Evolutionary conservation across 2,329 filamentous ascomycete species (phyloP).

Genomic region (Ophiostoma ips): DNA sequence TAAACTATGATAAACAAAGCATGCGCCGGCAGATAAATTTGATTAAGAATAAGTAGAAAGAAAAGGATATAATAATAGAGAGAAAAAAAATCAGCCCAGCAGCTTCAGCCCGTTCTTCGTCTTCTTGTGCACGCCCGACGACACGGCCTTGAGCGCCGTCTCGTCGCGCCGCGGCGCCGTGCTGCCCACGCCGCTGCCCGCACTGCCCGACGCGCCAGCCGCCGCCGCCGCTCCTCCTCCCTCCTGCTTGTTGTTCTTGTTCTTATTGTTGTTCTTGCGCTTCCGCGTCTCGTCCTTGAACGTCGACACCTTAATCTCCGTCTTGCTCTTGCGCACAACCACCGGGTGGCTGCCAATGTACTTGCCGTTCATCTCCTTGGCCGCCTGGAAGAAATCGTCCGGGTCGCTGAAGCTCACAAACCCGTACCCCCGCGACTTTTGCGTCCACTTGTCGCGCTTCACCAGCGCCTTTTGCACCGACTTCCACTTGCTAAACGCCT

Average conservation of each 20-base stretch:
- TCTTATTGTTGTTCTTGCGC: slow-evolving; percentile 24
- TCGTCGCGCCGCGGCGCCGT: slow-evolving; percentile 26
- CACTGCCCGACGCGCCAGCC: slow-evolving; percentile 18
- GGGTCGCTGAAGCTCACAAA: slow-evolving; percentile 94
- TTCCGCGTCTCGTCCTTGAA: slow-evolving; percentile 40
- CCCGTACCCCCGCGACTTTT: slow-evolving; percentile 90
- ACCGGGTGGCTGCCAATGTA: slow-evolving; percentile 98
- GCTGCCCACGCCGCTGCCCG: slow-evolving; percentile 19
- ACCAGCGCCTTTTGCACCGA: slow-evolving; percentile 89
- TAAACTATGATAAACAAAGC: too few species aligned
- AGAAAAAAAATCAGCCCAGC: slow-evolving; percentile 33
- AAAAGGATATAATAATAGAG: background rate
- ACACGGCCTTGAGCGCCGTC: slow-evolving; percentile 35
- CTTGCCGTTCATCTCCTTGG: slow-evolving; percentile 97
- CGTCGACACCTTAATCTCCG: slow-evolving; percentile 71
- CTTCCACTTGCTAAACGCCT: slow-evolving; percentile 79
- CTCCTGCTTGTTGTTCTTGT: slow-evolving; percentile 30
- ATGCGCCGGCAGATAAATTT: too few species aligned
- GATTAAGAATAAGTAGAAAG: background rate
- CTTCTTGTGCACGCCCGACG: slow-evolving; percentile 47
- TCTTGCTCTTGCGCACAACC: slow-evolving; percentile 72
- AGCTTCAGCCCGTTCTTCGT: slow-evolving; percentile 52
- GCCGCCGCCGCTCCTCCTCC: slow-evolving; percentile 23
- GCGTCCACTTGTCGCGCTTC: slow-evolving; percentile 87
- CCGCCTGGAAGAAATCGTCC: slow-evolving; percentile 91